Evolutionary conservation across 2,329 filamentous ascomycete genomes (phyloP).

Genomic region (Fusarium torulosum): DNA sequence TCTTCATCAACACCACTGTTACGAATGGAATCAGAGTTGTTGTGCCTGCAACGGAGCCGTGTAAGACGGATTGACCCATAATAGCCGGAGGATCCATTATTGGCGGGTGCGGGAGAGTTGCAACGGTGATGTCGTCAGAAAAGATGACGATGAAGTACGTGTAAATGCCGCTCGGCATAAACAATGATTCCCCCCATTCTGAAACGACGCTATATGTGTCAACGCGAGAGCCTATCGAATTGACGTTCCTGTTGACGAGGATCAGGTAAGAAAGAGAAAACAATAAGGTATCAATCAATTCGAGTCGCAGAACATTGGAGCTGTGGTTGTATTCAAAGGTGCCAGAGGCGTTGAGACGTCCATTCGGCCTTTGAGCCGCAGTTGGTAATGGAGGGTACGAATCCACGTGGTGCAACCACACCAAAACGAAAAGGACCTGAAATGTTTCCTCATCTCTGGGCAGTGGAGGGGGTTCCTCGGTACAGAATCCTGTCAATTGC

Average conservation of each 20-base stretch:
- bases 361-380: constrained; percentile 43
- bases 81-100: constrained; percentile 28
- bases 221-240: constrained; percentile 40
- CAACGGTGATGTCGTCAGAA: constrained; percentile 33
- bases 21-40: constrained; percentile 28
- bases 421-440: constrained; percentile 7
- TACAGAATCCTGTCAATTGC: constrained; percentile 12
- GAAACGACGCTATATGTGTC: constrained; percentile 41
- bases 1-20: constrained; percentile 5
- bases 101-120: constrained; percentile 22
- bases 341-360: constrained; percentile 29
- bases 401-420: constrained; percentile 49
- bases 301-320: constrained; percentile 14
- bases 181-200: constrained; percentile 21
- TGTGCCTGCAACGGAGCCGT: constrained; percentile 3
- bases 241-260: not conserved
- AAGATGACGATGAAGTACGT: constrained; percentile 30
- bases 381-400: constrained; percentile 30
- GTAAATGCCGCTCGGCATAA: constrained; percentile 40
- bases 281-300: constrained; percentile 19
- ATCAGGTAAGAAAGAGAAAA: constrained; percentile 22
- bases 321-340: constrained; percentile 31
- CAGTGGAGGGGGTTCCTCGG: not conserved
- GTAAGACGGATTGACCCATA: constrained; percentile 29
- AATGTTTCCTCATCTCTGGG: constrained; percentile 8